A percentile compares a stretch with the other conserved stretches of the same genome.
Evolutionary conservation across 2,329 filamentous ascomycete genomes (phyloP).

Genomic region (Emmonsiellopsis sp.): DNA sequence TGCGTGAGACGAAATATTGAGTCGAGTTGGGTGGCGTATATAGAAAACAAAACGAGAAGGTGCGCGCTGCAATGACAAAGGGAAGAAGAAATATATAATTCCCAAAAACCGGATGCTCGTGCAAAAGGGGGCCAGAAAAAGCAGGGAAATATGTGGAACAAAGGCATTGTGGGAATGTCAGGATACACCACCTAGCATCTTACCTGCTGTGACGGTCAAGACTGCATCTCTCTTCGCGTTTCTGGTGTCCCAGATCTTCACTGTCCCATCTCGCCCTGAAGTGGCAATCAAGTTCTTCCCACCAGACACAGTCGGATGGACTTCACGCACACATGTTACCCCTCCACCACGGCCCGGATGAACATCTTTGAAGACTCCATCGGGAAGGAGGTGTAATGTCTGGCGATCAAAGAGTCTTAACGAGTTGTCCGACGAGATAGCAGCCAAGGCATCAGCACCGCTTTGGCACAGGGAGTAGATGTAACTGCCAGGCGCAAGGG

Average conservation of each 20-base stretch:
- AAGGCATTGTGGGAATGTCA: neutral
- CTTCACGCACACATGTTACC: conserved; percentile 26
- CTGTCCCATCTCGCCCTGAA: conserved; percentile 29
- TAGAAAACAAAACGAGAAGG: too few species aligned
- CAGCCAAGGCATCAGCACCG: conserved; percentile 24
- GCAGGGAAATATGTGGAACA: neutral
- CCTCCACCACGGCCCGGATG: conserved; percentile 23
- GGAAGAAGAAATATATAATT: too few species aligned
- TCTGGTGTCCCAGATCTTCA: conserved; percentile 34
- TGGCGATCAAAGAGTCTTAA: conserved; percentile 31
- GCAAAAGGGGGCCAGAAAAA: too few species aligned
- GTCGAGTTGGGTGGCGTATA: too few species aligned
- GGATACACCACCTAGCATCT: neutral
- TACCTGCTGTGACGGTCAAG: conserved; percentile 28
- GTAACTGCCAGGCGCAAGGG: conserved; percentile 31
- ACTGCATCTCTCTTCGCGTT: conserved; percentile 19
- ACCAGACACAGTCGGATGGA: conserved; percentile 2
- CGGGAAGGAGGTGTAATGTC: conserved; percentile 21
- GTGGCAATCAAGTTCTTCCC: conserved; percentile 14
- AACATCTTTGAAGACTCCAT: conserved; percentile 8
- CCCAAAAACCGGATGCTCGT: too few species aligned
- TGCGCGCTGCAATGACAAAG: too few species aligned
- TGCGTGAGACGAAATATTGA: conserved; percentile 1
- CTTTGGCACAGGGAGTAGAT: conserved; percentile 31
- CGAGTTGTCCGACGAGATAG: conserved; percentile 38